phyloP scores from a whole-genome alignment of 1,139 yeast species.

The Diutina scorzettiae region DNA sequence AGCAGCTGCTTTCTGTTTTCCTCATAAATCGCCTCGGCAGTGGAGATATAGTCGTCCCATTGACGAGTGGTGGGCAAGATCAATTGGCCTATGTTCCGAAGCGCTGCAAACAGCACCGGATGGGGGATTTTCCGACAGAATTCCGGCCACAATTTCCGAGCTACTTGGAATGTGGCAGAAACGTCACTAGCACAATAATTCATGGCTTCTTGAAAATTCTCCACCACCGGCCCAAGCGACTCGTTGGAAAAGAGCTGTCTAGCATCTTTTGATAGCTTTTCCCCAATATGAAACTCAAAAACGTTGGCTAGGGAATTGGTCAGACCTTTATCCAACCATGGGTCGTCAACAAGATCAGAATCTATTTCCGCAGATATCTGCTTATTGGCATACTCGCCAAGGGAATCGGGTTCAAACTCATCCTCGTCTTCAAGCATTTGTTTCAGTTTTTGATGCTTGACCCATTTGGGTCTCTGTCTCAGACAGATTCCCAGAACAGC shows the following conservation, averaged over 20 bases:
- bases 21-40: slow-evolving; percentile 58
- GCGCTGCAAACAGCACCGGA: slow-evolving; percentile 89
- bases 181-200: slow-evolving; percentile 84
- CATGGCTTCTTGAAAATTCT: slow-evolving; percentile 50
- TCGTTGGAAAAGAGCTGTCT: slow-evolving; percentile 53
- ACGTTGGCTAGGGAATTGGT: slow-evolving; percentile 76
- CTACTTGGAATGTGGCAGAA: slow-evolving; percentile 58
- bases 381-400: background rate
- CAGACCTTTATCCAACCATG: slow-evolving; percentile 73
- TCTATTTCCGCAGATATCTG: slow-evolving; percentile 13
- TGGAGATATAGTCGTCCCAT: slow-evolving; percentile 65
- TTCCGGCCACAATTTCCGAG: slow-evolving; percentile 55
- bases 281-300: slow-evolving; percentile 67
- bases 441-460: slow-evolving; percentile 37
- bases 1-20: slow-evolving; percentile 47
- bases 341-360: slow-evolving; percentile 36
- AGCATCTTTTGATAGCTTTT: slow-evolving; percentile 50
- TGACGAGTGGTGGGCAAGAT: slow-evolving; percentile 65
- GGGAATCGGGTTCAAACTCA: slow-evolving; percentile 5
- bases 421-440: slow-evolving; percentile 11
- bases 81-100: slow-evolving; percentile 63
- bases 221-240: slow-evolving; percentile 43
- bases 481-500: slow-evolving; percentile 92
- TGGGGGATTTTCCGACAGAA: slow-evolving; percentile 70
- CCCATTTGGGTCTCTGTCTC: slow-evolving; percentile 75